These are phyloP conservation scores for Sarocladium oryzae DNA, from an alignment of 2,329 filamentous ascomycete genomes.

Conservation along the genomic window DNA sequence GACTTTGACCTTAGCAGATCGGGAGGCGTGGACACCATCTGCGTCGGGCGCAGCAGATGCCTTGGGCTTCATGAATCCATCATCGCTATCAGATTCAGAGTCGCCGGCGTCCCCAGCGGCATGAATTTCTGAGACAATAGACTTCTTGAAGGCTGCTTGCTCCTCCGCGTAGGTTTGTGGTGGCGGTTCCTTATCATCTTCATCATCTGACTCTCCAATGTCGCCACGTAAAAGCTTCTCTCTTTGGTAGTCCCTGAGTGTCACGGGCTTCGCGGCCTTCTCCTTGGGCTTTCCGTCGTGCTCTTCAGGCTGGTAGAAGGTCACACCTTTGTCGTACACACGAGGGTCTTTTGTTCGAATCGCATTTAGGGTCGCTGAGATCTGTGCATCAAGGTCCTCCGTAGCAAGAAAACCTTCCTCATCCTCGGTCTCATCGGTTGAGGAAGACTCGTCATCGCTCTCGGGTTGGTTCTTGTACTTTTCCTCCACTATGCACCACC, in stretches of 20 bases:
- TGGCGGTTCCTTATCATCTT: constrained; percentile 39
- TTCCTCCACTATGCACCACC: constrained; percentile 63
- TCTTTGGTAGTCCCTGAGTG: constrained; percentile 83
- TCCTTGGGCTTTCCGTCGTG: constrained; percentile 42
- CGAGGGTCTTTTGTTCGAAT: constrained; percentile 87
- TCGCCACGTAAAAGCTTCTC: constrained; percentile 77
- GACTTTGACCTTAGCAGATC: constrained; percentile 41
- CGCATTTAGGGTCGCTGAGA: constrained; percentile 78
- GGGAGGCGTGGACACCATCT: constrained; percentile 51
- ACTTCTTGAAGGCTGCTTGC: constrained; percentile 74
- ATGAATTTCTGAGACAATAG: constrained; percentile 76
- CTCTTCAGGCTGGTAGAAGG: constrained; percentile 56
- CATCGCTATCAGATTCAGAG: constrained; percentile 47
- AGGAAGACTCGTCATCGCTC: constrained; percentile 53
- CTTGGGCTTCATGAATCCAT: constrained; percentile 69
- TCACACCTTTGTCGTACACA: constrained; percentile 74
- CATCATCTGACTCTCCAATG: constrained; percentile 50
- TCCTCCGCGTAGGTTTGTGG: constrained; percentile 78
- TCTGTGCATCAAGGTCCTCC: constrained; percentile 77
- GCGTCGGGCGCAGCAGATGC: constrained; percentile 31
- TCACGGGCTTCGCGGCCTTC: constrained; percentile 78
- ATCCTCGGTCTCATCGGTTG: constrained; percentile 78
- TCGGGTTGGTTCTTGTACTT: constrained; percentile 58
- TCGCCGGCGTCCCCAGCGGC: constrained; percentile 45
- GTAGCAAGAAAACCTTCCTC: constrained; percentile 85